phyloP scores from a whole-genome alignment of 164 flowering plant genomes.

The Aristolochia fimbriata region DNA sequence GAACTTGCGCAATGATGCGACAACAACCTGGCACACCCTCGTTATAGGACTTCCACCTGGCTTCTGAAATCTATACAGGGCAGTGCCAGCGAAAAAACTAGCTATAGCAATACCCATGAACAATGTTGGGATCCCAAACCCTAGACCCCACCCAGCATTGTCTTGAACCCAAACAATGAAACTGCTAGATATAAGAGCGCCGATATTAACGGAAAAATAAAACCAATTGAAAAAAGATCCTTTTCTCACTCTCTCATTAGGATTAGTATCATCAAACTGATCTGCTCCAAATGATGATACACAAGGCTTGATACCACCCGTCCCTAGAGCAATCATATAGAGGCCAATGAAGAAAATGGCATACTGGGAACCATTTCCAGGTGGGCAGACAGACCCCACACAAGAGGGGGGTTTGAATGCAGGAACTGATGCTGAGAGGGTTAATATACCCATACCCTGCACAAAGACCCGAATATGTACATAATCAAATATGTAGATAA shows the following conservation, averaged over 20 bases:
- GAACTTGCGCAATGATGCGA: slow-evolving; percentile 59
- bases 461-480: neutral
- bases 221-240: slow-evolving; percentile 92
- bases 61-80: slow-evolving; percentile 73
- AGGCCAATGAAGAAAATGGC: slow-evolving; percentile 65
- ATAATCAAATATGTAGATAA: no score
- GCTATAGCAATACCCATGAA: slow-evolving; percentile 72
- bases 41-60: slow-evolving; percentile 91
- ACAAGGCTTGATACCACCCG: slow-evolving; percentile 89
- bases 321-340: slow-evolving; percentile 75
- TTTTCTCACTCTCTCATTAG: slow-evolving; percentile 59
- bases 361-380: slow-evolving; percentile 61
- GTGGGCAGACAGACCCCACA: slow-evolving; percentile 48
- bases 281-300: slow-evolving; percentile 91
- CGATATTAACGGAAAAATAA: slow-evolving; percentile 76
- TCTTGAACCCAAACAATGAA: slow-evolving; percentile 78
- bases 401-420: slow-evolving; percentile 56
- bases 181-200: slow-evolving; percentile 74
- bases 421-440: slow-evolving; percentile 74
- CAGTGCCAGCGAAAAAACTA: slow-evolving; percentile 67
- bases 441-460: slow-evolving; percentile 77
- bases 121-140: slow-evolving; percentile 83
- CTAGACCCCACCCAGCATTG: slow-evolving; percentile 84
- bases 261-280: slow-evolving; percentile 83
- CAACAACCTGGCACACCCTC: slow-evolving; percentile 79